These are phyloP conservation scores for Cercospora sesami DNA, from an alignment of 2,329 filamentous ascomycete species.

Conservation along the genomic window DNA sequence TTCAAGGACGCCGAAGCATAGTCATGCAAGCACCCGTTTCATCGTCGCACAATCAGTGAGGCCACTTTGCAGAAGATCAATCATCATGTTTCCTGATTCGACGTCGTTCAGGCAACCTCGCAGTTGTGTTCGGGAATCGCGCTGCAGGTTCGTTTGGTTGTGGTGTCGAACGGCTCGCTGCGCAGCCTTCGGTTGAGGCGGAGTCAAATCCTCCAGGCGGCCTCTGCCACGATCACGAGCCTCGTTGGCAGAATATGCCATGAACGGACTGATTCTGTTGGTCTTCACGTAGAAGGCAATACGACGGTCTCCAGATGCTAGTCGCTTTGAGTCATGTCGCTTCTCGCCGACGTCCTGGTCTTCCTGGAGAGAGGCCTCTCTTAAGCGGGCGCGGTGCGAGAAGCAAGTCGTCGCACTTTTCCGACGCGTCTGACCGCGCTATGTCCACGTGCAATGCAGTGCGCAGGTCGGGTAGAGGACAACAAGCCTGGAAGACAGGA, in stretches of 20 bases:
- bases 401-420: background rate
- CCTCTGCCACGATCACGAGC: conserved; percentile 1
- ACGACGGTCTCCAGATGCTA: background rate
- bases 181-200: conserved; percentile 5
- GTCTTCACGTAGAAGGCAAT: background rate
- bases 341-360: background rate
- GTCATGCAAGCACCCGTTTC: background rate
- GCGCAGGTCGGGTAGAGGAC: background rate
- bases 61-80: background rate
- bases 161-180: background rate
- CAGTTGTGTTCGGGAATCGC: background rate
- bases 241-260: background rate
- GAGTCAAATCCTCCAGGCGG: conserved; percentile 14
- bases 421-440: background rate
- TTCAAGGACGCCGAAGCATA: background rate
- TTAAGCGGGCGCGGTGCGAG: background rate
- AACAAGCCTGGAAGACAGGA: background rate
- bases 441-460: background rate
- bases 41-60: background rate
- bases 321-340: background rate
- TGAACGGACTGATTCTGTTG: background rate
- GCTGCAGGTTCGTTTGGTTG: background rate
- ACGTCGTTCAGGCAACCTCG: background rate
- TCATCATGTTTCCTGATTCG: background rate
- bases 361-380: background rate